These are phyloP conservation scores for Posidonia oceanica DNA, from an alignment of 116 monocot species.

Conservation along the genomic window DNA sequence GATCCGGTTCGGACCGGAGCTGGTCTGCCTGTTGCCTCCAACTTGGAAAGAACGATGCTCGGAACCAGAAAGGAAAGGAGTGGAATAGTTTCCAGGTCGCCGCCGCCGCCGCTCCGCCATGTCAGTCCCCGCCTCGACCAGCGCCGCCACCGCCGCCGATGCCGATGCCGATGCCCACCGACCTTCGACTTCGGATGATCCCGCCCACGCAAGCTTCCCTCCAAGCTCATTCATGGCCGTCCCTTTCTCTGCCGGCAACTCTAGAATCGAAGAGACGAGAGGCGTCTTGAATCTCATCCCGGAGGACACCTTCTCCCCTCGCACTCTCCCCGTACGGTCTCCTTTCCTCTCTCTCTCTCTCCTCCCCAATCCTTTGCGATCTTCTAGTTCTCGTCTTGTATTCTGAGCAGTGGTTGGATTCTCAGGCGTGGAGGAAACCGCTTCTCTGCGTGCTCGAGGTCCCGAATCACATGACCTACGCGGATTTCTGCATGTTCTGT, in stretches of 20 bases:
- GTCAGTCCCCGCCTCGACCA: background rate
- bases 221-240: slow-evolving; percentile 23
- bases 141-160: background rate
- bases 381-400: background rate
- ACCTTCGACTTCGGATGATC: background rate
- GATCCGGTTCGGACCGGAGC: no score
- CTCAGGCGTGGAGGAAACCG: slow-evolving; percentile 67
- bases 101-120: no score
- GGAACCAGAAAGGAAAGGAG: no score
- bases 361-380: background rate
- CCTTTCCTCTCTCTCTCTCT: background rate
- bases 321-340: slow-evolving; percentile 43
- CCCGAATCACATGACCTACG: slow-evolving; percentile 97
- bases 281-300: slow-evolving; percentile 67
- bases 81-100: no score
- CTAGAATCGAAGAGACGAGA: slow-evolving; percentile 86
- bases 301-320: slow-evolving; percentile 20
- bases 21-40: no score
- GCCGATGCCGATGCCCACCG: slow-evolving; percentile 2
- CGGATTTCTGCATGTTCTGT: slow-evolving; percentile 86
- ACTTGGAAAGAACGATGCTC: no score
- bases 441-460: slow-evolving; percentile 71
- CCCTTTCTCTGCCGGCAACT: slow-evolving; percentile 89
- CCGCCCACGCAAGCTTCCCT: slow-evolving; percentile 3
- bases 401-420: background rate